Percentiles rank a stretch among this genome's conserved stretches.
phyloP scores from a whole-genome alignment of 2,329 filamentous ascomycete species.

The Hypoxylon sp. region DNA sequence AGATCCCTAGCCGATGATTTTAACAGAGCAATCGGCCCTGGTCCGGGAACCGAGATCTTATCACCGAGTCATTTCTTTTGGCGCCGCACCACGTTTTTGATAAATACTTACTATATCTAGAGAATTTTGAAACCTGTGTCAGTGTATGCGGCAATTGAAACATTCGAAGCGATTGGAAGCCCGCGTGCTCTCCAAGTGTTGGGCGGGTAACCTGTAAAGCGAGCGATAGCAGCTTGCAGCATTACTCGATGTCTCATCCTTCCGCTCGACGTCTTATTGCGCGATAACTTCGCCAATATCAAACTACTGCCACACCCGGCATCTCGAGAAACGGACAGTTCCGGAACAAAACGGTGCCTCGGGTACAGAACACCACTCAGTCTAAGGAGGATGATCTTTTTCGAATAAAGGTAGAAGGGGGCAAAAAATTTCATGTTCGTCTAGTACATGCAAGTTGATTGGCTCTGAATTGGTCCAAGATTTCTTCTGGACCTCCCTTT shows the following conservation, averaged over 20 bases:
- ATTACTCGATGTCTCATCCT: constrained; percentile 27
- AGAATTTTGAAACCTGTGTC: background rate
- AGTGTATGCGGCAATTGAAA: constrained; percentile 6
- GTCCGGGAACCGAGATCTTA: constrained; percentile 32
- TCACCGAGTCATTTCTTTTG: constrained; percentile 25
- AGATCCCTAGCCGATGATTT: constrained; percentile 15
- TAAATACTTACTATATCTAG: background rate
- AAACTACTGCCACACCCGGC: constrained; percentile 29
- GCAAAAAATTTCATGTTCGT: constrained; percentile 37
- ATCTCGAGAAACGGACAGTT: constrained; percentile 28
- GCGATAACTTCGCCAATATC: constrained; percentile 33
- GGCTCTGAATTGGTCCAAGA: constrained; percentile 32
- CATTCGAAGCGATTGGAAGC: constrained; percentile 1
- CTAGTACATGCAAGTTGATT: constrained; percentile 45
- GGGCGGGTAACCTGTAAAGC: constrained; percentile 1
- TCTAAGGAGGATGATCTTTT: constrained; percentile 32
- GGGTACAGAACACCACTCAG: constrained; percentile 26
- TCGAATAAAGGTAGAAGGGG: constrained; percentile 35
- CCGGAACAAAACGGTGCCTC: constrained; percentile 33
- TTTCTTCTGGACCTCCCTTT: constrained; percentile 39
- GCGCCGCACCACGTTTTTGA: background rate
- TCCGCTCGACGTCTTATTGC: constrained; percentile 20
- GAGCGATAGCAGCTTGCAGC: constrained; percentile 9
- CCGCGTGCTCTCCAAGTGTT: background rate
- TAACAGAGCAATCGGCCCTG: constrained; percentile 20